These are phyloP conservation scores for Phlegmacium glaucopus DNA, from an alignment of 768 basidiomycete genomes.

Conservation along the genomic window DNA sequence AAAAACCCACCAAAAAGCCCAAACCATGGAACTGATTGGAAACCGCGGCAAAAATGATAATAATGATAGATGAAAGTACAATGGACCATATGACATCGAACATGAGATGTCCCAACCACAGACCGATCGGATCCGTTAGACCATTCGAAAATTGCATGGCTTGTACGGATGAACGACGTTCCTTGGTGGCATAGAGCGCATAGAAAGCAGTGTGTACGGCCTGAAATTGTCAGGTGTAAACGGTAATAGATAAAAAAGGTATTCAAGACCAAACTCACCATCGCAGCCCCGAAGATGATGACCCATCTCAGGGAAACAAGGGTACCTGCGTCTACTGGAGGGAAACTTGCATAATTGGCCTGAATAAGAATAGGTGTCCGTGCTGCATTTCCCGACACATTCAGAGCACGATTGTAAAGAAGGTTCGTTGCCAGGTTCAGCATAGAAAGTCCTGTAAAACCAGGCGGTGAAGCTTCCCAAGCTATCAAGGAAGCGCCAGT, in stretches of 20 bases:
- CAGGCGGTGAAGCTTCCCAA: constrained; percentile 67
- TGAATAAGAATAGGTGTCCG: constrained; percentile 48
- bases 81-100: constrained; percentile 52
- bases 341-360: constrained; percentile 57
- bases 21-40: constrained; percentile 66
- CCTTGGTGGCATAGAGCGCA: constrained; percentile 70
- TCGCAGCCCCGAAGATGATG: constrained; percentile 67
- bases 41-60: constrained; percentile 54
- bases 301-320: constrained; percentile 69
- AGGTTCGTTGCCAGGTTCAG: constrained; percentile 69
- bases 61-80: constrained; percentile 56
- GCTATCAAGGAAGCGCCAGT: constrained; percentile 56
- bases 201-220: constrained; percentile 82
- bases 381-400: constrained; percentile 38
- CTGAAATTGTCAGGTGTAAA: constrained; percentile 30
- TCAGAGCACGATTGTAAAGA: constrained; percentile 60
- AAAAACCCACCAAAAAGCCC: constrained; percentile 49
- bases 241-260: neutral
- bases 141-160: constrained; percentile 84
- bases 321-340: constrained; percentile 51
- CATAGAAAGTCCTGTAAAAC: constrained; percentile 53
- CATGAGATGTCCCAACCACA: constrained; percentile 78
- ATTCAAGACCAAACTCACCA: constrained; percentile 49
- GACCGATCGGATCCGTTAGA: constrained; percentile 59
- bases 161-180: constrained; percentile 69